Evolutionary conservation across 192 early-diverging fungal species (phyloP).

Genomic region (Kappamyces sp.): DNA sequence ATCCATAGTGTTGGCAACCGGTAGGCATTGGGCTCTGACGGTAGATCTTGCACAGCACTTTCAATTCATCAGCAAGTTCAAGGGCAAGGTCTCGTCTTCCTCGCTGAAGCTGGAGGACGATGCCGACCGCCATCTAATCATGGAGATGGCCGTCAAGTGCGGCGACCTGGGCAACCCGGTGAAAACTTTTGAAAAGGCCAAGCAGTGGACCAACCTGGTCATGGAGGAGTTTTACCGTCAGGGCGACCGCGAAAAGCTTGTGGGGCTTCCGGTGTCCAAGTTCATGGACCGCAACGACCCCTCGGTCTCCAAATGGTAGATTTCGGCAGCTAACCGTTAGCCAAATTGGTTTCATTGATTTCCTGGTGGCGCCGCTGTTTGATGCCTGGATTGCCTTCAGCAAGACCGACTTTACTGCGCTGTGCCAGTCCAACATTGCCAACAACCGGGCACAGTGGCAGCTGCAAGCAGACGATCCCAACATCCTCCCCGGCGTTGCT

Average conservation of each 20-base stretch:
- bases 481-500: slow-evolving; percentile 25
- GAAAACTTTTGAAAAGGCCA: slow-evolving; percentile 35
- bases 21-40: slow-evolving; percentile 14
- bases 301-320: slow-evolving; percentile 53
- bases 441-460: slow-evolving; percentile 47
- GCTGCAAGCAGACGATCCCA: slow-evolving; percentile 36
- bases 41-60: slow-evolving; percentile 54
- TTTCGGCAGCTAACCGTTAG: slow-evolving; percentile 16
- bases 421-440: slow-evolving; percentile 41
- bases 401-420: slow-evolving; percentile 33
- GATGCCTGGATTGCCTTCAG: slow-evolving; percentile 44
- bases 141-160: slow-evolving; percentile 58
- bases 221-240: slow-evolving; percentile 57
- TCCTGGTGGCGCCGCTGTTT: slow-evolving; percentile 49
- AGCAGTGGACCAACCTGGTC: slow-evolving; percentile 42
- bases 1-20: slow-evolving; percentile 51
- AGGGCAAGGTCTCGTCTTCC: slow-evolving; percentile 44
- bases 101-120: slow-evolving; percentile 42
- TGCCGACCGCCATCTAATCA: slow-evolving; percentile 35
- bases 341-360: slow-evolving; percentile 57
- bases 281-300: slow-evolving; percentile 57
- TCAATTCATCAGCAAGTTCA: slow-evolving; percentile 55
- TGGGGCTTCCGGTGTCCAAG: slow-evolving; percentile 52
- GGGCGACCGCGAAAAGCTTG: slow-evolving; percentile 45
- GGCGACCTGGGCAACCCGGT: slow-evolving; percentile 54